These are phyloP conservation scores for Bipolaris cookei DNA, from an alignment of 2,329 filamentous ascomycete species.

Conservation along the genomic window DNA sequence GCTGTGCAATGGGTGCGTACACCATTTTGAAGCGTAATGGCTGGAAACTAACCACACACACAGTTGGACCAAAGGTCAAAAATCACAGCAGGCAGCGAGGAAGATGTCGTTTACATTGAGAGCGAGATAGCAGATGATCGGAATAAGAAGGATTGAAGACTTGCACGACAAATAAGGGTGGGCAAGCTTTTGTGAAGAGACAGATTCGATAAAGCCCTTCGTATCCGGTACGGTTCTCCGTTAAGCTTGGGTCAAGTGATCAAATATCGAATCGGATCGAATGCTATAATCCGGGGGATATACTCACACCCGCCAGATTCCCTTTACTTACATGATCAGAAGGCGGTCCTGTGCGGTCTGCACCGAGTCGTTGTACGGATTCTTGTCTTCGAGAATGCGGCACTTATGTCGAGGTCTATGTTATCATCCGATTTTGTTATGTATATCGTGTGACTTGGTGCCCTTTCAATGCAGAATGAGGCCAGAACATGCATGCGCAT, in stretches of 20 bases:
- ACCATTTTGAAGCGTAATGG: accelerated
- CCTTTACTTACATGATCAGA: neutral
- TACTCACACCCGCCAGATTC: neutral
- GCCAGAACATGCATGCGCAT: too few relatives aligned
- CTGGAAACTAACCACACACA: neutral
- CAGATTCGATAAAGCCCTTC: neutral
- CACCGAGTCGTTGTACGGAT: neutral
- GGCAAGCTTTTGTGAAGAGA: too few relatives aligned
- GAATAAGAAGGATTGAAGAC: neutral
- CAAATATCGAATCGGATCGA: neutral
- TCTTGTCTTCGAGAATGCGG: neutral
- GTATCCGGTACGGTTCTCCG: neutral
- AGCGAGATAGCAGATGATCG: neutral
- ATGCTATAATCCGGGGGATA: neutral
- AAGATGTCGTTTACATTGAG: neutral
- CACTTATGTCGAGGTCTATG: neutral
- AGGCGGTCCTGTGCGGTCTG: neutral
- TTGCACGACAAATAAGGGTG: neutral
- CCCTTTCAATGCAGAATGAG: too few relatives aligned
- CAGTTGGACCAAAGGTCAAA: conserved; percentile 10
- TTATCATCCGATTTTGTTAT: neutral
- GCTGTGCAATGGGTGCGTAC: conserved; percentile 33
- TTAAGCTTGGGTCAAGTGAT: neutral
- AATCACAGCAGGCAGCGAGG: neutral
- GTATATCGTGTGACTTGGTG: neutral